A percentile compares a stretch with the other conserved stretches of the same genome.
Evolutionary conservation across 495 filamentous ascomycete genomes (phyloP).

Genomic region (Evernia prunastri): DNA sequence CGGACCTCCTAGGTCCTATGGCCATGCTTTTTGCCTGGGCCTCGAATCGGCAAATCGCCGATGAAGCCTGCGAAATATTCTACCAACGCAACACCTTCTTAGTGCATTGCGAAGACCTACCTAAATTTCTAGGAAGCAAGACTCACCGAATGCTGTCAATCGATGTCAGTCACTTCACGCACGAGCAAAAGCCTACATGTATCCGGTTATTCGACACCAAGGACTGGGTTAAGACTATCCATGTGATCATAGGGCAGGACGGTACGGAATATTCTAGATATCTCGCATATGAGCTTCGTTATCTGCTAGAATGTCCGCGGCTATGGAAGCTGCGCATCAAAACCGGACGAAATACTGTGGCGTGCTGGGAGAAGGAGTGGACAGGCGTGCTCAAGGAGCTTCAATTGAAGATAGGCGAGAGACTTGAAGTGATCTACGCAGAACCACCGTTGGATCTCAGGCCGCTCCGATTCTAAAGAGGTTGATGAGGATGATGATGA

Average conservation of each 20-base stretch:
- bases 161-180: neutral
- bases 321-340: neutral
- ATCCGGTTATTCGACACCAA: neutral
- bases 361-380: neutral
- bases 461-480: neutral
- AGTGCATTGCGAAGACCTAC: neutral
- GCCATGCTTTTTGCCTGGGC: constrained; percentile 1
- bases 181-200: neutral
- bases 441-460: neutral
- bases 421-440: neutral
- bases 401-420: neutral
- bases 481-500: neutral
- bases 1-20: neutral
- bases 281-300: neutral
- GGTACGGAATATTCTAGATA: neutral
- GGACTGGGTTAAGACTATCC: neutral
- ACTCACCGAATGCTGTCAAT: neutral
- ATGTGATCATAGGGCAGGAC: neutral
- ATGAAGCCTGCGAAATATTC: neutral
- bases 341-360: neutral
- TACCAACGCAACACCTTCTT: neutral
- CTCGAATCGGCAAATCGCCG: neutral
- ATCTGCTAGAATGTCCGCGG: neutral
- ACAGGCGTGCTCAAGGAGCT: constrained; percentile 1
- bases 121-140: neutral